Base-by-base conservation (phyloP, 2,329 filamentous ascomycete genomes). In the Arthrinium phaeospermum region DNA sequence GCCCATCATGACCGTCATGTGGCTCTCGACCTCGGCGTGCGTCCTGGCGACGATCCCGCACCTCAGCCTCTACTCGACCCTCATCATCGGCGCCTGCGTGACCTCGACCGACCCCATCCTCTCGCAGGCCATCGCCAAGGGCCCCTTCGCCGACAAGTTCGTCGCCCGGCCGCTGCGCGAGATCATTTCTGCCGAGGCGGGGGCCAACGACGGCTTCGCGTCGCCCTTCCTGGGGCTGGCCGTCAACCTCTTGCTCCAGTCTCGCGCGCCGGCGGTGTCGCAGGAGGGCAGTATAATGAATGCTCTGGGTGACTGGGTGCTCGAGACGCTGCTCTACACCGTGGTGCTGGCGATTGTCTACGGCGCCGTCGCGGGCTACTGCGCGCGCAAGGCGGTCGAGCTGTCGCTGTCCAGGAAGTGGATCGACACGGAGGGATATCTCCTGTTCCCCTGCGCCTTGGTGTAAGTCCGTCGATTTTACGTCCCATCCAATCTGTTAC, bases 111-210 rank as follows among this genome's bases (percentile, higher is more conserved):
- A 91, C 73, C 89, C 90, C 0, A 84, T 91, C 24, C 81, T 91
- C 4, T 90, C 89, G 0, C 89, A 91, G 75, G 88, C 89, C 34
- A 85, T 91, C 22, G 90, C 89, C 27, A 91, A 91, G 77, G 89
- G 89, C 0, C 87, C 88, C 0, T 91, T 91, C 75, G 85, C 90
- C 0, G 89, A 91, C 76, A 90, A 90, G 72, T 91, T 86, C 72
- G 89, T 91, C 2, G 83, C 86, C 12, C 85, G 89, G 1, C 83
- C 86, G 2, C 81, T 91, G 4, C 85, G 89, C 37, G 88, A 91
- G 74, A 87, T 91, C 71, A 91, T 91, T n/a, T 91, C 89, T 0
- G 85, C 89, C 0, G 90, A 91, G 73, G 89, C 88, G 3, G 90
- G 90, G 6, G 86, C 86, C 2, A 91, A 91, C 74, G 90, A 91